Conservation (phyloP, 495 filamentous ascomycete genomes). For the Neurospora tetrasperma region DNA sequence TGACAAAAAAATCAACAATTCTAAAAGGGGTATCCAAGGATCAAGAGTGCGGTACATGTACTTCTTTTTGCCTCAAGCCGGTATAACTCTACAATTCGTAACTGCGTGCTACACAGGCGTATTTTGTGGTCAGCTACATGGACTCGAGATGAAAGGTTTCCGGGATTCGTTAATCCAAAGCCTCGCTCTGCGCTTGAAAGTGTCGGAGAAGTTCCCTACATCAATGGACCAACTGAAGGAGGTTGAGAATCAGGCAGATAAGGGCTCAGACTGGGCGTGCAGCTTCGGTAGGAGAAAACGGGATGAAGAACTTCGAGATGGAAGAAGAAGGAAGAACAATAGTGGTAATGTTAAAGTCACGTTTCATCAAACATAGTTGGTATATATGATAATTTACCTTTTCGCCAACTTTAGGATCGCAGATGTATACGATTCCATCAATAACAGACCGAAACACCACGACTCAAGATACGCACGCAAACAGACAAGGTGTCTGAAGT, state of each 20-base stretch:
- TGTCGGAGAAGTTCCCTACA: neutral
- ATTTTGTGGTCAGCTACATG: neutral
- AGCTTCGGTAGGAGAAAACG: slow-evolving; percentile 26
- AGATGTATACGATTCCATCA: neutral
- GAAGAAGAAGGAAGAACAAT: neutral
- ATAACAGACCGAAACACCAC: neutral
- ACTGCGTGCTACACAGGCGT: neutral
- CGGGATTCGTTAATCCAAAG: neutral
- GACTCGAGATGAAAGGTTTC: neutral
- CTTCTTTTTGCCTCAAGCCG: neutral
- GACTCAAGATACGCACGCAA: neutral
- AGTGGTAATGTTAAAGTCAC: neutral
- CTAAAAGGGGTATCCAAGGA: neutral
- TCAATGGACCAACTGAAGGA: neutral
- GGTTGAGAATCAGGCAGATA: slow-evolving; percentile 7
- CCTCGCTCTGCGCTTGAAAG: neutral
- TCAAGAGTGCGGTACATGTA: neutral
- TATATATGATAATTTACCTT: neutral
- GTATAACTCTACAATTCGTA: neutral
- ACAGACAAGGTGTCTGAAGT: neutral
- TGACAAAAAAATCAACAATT: neutral
- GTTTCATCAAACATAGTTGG: no score
- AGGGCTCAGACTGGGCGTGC: slow-evolving; percentile 34
- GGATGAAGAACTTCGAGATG: neutral
- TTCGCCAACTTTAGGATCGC: neutral